A percentile compares a stretch with the other conserved stretches of the same genome.
Conservation (phyloP, 495 filamentous ascomycete genomes). For the Penicillium longicatenatum region DNA sequence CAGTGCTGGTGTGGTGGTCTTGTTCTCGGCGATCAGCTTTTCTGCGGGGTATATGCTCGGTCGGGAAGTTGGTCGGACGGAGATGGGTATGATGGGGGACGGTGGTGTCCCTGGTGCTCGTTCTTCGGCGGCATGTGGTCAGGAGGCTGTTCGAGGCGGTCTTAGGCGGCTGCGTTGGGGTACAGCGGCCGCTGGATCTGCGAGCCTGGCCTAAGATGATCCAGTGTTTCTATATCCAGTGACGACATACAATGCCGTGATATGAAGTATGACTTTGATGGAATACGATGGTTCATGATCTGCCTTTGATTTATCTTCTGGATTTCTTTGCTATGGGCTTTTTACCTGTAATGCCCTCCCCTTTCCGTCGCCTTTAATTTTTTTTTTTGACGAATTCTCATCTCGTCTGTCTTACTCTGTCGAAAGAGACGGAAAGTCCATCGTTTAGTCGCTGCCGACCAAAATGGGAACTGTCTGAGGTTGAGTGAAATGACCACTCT, state of each 20-base stretch:
- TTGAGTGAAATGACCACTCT: conserved; percentile 5
- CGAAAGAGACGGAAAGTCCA: not conserved
- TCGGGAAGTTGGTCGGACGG: conserved; percentile 73
- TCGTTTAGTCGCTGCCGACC: not conserved
- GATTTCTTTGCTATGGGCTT: not conserved
- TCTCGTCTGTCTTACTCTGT: not conserved
- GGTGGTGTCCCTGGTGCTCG: conserved; percentile 31
- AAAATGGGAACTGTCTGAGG: not conserved
- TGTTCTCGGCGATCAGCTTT: conserved; percentile 90
- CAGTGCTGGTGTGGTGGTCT: conserved; percentile 86
- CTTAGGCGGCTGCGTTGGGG: conserved; percentile 49
- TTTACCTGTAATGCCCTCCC: not conserved
- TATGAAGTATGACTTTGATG: conserved; percentile 10
- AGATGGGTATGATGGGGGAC: conserved; percentile 49
- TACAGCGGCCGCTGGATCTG: conserved; percentile 38
- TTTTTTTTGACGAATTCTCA: not conserved
- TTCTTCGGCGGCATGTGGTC: conserved; percentile 41
- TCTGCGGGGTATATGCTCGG: conserved; percentile 91
- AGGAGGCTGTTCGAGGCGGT: conserved; percentile 46
- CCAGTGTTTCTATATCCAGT: not conserved
- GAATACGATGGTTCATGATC: not conserved
- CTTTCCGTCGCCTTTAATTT: not conserved
- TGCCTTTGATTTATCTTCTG: not conserved
- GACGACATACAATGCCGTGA: conserved; percentile 6
- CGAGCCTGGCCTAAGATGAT: conserved; percentile 34